Conservation (phyloP, 164 flowering plant species). For the Annona cherimola region DNA sequence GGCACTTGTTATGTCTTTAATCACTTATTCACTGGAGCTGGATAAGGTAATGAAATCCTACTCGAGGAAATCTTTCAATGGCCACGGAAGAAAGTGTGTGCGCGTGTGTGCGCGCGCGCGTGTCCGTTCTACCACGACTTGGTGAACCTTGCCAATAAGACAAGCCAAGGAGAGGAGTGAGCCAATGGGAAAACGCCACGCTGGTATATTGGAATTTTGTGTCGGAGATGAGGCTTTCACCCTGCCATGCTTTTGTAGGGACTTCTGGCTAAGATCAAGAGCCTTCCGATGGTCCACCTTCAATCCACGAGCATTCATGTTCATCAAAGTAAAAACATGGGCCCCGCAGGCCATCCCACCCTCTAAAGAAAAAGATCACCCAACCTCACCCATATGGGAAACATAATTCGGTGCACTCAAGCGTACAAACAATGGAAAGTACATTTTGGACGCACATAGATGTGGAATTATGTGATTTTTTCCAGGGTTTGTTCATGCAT, state of each 20-base stretch:
- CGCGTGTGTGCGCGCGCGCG: neutral
- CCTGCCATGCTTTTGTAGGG: neutral
- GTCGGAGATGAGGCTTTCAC: neutral
- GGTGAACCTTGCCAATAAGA: slow-evolving; percentile 6
- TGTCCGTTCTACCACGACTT: neutral
- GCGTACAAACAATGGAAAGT: slow-evolving; percentile 4
- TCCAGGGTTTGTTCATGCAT: too few relatives aligned
- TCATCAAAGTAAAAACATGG: neutral
- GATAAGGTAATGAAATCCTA: neutral
- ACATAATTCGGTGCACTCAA: slow-evolving; percentile 20
- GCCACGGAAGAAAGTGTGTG: neutral
- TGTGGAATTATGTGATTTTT: too few relatives aligned
- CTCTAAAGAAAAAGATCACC: neutral
- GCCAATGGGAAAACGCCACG: neutral
- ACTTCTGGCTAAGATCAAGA: slow-evolving; percentile 8
- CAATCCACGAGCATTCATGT: neutral
- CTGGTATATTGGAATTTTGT: neutral
- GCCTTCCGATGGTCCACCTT: neutral
- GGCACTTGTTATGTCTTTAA: neutral
- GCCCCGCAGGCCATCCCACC: slow-evolving; percentile 8
- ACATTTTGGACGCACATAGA: neutral
- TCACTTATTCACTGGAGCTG: neutral
- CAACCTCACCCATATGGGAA: slow-evolving; percentile 15
- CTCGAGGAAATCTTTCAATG: neutral
- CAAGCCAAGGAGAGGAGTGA: neutral